Evolutionary conservation across 75 land plant genomes (phyloP).

Genomic region (Isoetes taiwanensis): DNA sequence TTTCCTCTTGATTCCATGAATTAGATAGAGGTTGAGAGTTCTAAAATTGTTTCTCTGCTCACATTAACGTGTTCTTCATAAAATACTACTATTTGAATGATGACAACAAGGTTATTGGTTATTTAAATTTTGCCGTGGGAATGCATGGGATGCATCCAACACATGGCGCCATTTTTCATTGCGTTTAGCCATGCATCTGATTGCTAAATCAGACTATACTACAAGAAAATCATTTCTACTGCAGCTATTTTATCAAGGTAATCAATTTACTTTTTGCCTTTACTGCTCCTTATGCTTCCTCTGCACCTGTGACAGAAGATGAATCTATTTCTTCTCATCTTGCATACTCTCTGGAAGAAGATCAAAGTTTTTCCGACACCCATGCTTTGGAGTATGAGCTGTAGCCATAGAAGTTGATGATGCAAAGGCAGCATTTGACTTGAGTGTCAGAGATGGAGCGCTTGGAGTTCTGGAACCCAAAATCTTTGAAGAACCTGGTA

Average conservation of each 20-base stretch:
- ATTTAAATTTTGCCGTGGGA: no score
- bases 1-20: no score
- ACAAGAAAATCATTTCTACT: slow-evolving; percentile 2
- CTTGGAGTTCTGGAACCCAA: not conserved
- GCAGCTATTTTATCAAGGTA: not conserved
- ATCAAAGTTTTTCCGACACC: not conserved
- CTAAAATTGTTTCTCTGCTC: no score
- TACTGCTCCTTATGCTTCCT: not conserved
- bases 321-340: not conserved
- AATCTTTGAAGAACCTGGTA: not conserved
- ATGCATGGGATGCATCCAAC: slow-evolving; percentile 2
- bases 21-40: no score
- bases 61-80: no score
- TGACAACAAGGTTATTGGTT: no score
- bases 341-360: not conserved
- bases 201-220: not conserved
- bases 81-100: no score
- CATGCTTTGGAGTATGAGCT: not conserved
- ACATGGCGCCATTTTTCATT: not conserved
- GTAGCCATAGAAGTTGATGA: not conserved
- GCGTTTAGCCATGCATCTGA: not conserved
- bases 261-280: not conserved
- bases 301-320: not conserved
- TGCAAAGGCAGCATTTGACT: not conserved
- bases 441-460: not conserved